phyloP scores from a whole-genome alignment of 2,329 filamentous ascomycete species.

The Elsinoe arachidis region DNA sequence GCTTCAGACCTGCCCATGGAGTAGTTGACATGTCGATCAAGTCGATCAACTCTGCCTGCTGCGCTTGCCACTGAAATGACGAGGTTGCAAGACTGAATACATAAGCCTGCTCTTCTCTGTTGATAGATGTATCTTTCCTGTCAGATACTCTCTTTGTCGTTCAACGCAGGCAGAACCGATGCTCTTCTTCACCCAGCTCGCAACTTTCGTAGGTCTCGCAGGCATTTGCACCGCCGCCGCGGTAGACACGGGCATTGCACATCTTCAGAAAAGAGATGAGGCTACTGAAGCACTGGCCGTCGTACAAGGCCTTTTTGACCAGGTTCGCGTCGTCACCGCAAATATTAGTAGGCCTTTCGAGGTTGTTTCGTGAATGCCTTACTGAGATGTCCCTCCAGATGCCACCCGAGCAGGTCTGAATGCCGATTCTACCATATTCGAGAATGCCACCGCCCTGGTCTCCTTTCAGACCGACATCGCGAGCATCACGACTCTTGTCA shows the following conservation, averaged over 20 bases:
- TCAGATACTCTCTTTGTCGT: too few relatives aligned
- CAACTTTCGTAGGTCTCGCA: neutral
- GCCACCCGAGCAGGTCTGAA: neutral
- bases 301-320: neutral
- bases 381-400: neutral
- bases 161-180: too few relatives aligned
- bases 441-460: neutral
- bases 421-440: neutral
- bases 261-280: neutral
- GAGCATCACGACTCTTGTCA: neutral
- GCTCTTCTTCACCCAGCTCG: too few relatives aligned
- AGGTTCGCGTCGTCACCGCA: neutral
- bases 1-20: too few relatives aligned
- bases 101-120: too few relatives aligned
- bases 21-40: too few relatives aligned
- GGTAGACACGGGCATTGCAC: neutral
- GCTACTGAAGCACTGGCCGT: neutral
- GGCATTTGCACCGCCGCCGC: neutral
- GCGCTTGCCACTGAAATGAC: too few relatives aligned
- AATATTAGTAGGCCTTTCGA: neutral
- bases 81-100: too few relatives aligned
- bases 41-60: too few relatives aligned
- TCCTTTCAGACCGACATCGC: neutral
- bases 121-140: too few relatives aligned
- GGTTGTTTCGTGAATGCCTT: neutral